Conservation (phyloP, 2,329 filamentous ascomycete species). For the Paracorniculantispora psalliotae region DNA sequence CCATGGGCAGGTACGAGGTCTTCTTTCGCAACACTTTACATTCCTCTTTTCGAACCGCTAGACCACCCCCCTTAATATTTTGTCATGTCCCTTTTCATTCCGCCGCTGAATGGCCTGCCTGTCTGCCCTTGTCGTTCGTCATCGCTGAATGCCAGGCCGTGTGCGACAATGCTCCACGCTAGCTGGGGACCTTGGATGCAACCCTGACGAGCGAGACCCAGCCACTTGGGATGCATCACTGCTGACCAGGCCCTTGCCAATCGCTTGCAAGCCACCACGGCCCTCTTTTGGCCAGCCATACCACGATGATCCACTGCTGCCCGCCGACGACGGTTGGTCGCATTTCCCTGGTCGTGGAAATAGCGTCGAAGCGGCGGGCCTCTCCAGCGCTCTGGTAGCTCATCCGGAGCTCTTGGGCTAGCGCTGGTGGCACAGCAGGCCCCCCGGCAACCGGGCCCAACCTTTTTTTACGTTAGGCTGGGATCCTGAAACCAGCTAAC, state of each 20-base stretch:
- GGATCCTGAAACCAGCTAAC: conserved; percentile 5
- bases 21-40: neutral
- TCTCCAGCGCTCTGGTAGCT: neutral
- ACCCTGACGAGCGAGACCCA: neutral
- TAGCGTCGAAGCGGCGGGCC: neutral
- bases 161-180: neutral
- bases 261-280: neutral
- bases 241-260: neutral
- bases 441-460: neutral
- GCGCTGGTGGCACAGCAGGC: neutral
- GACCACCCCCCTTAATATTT: neutral
- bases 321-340: neutral
- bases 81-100: neutral
- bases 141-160: neutral
- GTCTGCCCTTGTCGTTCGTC: neutral
- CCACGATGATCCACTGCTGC: neutral
- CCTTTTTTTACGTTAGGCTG: neutral
- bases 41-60: neutral
- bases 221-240: neutral
- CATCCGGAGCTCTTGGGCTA: neutral
- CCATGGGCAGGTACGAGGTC: neutral
- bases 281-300: neutral
- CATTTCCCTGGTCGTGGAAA: neutral
- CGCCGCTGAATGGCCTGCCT: neutral
- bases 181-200: neutral